Evolutionary conservation across 805 yeast genomes (phyloP).

Genomic region (Lachancea quebecensis): DNA sequence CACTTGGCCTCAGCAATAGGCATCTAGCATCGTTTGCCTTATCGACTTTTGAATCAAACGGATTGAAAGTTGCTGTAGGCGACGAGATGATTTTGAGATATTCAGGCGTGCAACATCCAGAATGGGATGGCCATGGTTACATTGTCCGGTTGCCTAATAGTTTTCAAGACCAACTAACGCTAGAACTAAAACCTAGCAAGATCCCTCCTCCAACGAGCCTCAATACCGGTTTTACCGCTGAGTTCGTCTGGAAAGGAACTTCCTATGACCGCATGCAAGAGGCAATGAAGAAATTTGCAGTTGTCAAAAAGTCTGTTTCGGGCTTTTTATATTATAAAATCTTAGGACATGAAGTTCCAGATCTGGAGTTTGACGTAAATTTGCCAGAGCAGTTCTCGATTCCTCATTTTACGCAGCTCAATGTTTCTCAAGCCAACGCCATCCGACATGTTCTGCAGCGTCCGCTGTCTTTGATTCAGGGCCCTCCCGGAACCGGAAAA

Average conservation of each 20-base stretch:
- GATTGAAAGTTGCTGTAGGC: constrained; percentile 70
- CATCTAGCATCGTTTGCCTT: constrained; percentile 64
- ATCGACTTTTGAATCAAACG: constrained; percentile 59
- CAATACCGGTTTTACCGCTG: constrained; percentile 67
- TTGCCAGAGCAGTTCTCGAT: constrained; percentile 57
- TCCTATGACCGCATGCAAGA: constrained; percentile 78
- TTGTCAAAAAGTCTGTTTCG: constrained; percentile 59
- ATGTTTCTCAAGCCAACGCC: constrained; percentile 74
- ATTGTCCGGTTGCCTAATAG: constrained; percentile 67
- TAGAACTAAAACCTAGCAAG: constrained; percentile 50
- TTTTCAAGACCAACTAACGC: constrained; percentile 57
- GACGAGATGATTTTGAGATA: constrained; percentile 71
- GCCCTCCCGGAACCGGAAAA: constrained; percentile 97
- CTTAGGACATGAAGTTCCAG: constrained; percentile 70
- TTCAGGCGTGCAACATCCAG: constrained; percentile 46
- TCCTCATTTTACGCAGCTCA: constrained; percentile 62
- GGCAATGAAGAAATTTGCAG: constrained; percentile 68
- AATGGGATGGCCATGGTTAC: constrained; percentile 71
- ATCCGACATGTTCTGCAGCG: constrained; percentile 58
- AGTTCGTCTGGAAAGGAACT: constrained; percentile 84
- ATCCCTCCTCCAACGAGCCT: constrained; percentile 45
- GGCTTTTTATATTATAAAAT: constrained; percentile 70
- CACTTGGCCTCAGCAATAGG: constrained; percentile 53
- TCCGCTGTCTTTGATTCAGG: constrained; percentile 81
- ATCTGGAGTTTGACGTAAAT: constrained; percentile 52